Evolutionary conservation across 768 basidiomycete species (phyloP), one percentile per base, ranked within the genome.

Genomic region (Phanerochaete carnosa): DNA sequence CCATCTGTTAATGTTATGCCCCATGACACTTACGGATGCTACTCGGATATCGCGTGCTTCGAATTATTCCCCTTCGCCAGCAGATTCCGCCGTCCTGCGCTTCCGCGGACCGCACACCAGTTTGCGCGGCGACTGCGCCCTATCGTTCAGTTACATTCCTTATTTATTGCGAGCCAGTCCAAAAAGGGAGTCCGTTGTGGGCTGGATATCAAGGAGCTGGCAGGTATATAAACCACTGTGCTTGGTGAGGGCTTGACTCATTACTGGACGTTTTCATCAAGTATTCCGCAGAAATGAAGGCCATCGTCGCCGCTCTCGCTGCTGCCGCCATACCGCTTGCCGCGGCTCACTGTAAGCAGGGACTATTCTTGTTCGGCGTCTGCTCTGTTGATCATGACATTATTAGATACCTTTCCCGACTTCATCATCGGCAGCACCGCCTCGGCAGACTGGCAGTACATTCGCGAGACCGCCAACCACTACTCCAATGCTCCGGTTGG

Each of bases 391-490:
- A 57, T 19, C 45, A 3, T 28, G 22, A 13, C n/a, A 19, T 23
- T 30, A 11, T 6, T 56, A 73, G 72, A 73, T 64, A 70, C 70
- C 37, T 71, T 73, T 64, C 72, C 71, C n/a, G 68, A 72, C 55
- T 64, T 73, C 45, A 66, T 72, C 59, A 59, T 64, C 30, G 65
- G 66, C 57, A 68, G 70, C 57, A 52, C 64, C 51, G 13, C 8
- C 25, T 50, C 33, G 15, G 4, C 33, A 12, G 72, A 71, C 55
- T 73, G 72, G 72, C 59, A 65, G 46, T 71, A 69, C 62, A 69
- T 73, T 61, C 71, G 72, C 47, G 59, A 68, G 58, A 73, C 73
- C 23, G 70, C 66, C 46, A 73, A 74, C 65, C 67, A 69, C 61
- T 66, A 71, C 63, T 65, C 64, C 25, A 68, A 72, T 35, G 69